Evolutionary conservation across 2,329 filamentous ascomycete species (phyloP).

Genomic region (Fusarium sp.): DNA sequence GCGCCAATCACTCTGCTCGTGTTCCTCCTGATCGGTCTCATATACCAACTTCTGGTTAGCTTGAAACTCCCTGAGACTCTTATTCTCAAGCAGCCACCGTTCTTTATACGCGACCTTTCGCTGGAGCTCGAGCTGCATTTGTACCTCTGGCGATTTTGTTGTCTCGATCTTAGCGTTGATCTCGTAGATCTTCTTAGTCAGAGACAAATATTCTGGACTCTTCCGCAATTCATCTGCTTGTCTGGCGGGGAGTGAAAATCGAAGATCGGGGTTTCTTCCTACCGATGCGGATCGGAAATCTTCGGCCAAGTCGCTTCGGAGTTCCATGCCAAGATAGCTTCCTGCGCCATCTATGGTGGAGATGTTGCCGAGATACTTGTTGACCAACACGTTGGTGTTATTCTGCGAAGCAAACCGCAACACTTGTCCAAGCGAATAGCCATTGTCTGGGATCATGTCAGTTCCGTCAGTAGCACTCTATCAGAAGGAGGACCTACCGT

Average conservation of each 20-base stretch:
- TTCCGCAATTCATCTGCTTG: neutral
- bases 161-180: neutral
- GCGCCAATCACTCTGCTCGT: neutral
- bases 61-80: neutral
- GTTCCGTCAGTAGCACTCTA: neutral
- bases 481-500: neutral
- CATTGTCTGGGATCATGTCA: neutral
- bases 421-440: constrained; percentile 15
- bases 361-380: constrained; percentile 14
- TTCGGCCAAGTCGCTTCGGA: constrained; percentile 5
- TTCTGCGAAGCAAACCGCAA: constrained; percentile 16
- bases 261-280: constrained; percentile 10
- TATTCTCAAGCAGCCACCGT: neutral
- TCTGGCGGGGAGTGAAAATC: constrained; percentile 7
- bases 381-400: constrained; percentile 12
- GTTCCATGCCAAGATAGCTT: constrained; percentile 12
- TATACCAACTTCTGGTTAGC: neutral
- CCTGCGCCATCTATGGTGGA: constrained; percentile 15
- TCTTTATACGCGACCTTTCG: neutral
- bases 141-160: neutral
- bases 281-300: constrained; percentile 17
- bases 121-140: neutral
- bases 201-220: neutral
- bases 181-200: neutral
- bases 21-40: neutral